phyloP scores from a whole-genome alignment of 768 basidiomycete genomes.

The Epithele typhae region DNA sequence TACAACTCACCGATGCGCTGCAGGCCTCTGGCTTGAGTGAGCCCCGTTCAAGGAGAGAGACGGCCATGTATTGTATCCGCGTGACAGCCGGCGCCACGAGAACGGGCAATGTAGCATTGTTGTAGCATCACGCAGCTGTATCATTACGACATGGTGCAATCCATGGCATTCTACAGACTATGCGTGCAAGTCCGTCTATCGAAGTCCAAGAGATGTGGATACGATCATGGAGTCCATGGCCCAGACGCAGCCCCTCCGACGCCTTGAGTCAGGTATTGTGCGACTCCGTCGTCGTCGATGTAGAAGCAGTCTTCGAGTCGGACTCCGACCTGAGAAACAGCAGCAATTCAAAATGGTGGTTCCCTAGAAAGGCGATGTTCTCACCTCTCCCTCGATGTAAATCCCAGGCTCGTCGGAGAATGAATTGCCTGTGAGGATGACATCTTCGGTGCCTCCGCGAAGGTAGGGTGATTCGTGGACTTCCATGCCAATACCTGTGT shows the following conservation, averaged over 20 bases:
- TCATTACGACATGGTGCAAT: too few relatives aligned
- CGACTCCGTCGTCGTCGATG: conserved; percentile 48
- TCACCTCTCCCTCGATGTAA: conserved; percentile 65
- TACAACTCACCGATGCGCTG: too few relatives aligned
- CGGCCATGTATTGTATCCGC: too few relatives aligned
- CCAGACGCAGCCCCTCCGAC: conserved; percentile 54
- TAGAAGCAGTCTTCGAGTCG: conserved; percentile 84
- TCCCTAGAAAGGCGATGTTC: background rate
- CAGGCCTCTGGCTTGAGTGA: too few relatives aligned
- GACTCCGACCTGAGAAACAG: conserved; percentile 54
- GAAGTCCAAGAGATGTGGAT: too few relatives aligned
- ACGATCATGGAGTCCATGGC: conserved; percentile 31
- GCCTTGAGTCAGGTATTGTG: conserved; percentile 57
- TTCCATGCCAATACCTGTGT: conserved; percentile 76
- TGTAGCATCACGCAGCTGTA: too few relatives aligned
- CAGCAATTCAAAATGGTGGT: too few relatives aligned
- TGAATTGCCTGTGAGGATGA: conserved; percentile 59
- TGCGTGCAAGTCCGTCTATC: too few relatives aligned
- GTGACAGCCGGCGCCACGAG: too few relatives aligned
- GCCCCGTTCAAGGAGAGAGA: too few relatives aligned
- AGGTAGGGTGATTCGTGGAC: conserved; percentile 82
- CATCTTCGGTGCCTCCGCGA: conserved; percentile 57
- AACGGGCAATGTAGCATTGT: too few relatives aligned
- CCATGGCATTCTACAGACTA: too few relatives aligned
- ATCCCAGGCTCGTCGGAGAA: conserved; percentile 83